Evolutionary conservation across 139 green algal genomes (phyloP).

Genomic region (Klebsormidium nitens): DNA sequence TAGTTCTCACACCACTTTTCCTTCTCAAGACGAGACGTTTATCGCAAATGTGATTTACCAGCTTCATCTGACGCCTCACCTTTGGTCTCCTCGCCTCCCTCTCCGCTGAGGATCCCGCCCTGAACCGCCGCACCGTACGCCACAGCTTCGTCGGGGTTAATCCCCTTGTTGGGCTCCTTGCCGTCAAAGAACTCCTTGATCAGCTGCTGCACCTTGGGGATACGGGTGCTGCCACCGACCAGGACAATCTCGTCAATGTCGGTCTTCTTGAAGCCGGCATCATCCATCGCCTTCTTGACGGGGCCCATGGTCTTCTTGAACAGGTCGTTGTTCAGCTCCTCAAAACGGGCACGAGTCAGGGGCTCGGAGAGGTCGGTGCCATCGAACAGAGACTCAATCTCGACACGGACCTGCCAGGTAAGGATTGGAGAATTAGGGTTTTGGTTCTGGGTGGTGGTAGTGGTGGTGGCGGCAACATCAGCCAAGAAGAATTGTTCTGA

Average conservation of each 20-base stretch:
- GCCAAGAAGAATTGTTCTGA: no score
- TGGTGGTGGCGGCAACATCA: no score
- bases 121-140: constrained; percentile 57
- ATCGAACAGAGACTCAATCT: constrained; percentile 94
- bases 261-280: constrained; percentile 85
- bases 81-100: constrained; percentile 60
- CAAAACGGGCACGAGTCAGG: constrained; percentile 94
- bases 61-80: constrained; percentile 9
- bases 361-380: constrained; percentile 95
- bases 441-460: no score
- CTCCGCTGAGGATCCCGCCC: constrained; percentile 75
- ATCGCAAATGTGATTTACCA: constrained; percentile 2
- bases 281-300: constrained; percentile 93
- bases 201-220: constrained; percentile 76
- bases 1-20: no score
- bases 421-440: no score
- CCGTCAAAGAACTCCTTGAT: constrained; percentile 78
- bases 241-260: constrained; percentile 92
- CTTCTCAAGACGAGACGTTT: no score
- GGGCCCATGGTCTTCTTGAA: constrained; percentile 97
- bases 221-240: constrained; percentile 86
- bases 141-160: constrained; percentile 65
- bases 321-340: constrained; percentile 98
- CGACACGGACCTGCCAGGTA: constrained; percentile 66
- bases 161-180: constrained; percentile 59